phyloP scores from a whole-genome alignment of 192 early-diverging fungal genomes.

The Dissophora globulifera region DNA sequence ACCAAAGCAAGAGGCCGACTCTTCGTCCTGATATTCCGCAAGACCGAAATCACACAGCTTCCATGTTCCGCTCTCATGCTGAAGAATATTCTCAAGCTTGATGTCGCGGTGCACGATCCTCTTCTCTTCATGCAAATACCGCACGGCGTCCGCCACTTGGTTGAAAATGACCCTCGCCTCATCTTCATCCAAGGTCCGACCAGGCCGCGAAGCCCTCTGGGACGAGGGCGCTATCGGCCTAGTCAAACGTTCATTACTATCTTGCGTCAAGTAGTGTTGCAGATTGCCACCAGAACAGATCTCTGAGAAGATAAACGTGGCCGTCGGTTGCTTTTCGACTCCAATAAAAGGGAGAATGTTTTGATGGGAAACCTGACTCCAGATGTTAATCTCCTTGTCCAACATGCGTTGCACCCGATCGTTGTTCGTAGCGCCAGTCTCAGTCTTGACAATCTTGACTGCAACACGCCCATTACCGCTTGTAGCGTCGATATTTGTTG shows the following conservation, averaged over 20 bases:
- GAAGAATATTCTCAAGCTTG: slow-evolving; percentile 92
- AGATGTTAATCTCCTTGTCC: slow-evolving; percentile 76
- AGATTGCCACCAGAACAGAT: slow-evolving; percentile 71
- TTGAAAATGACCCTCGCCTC: slow-evolving; percentile 69
- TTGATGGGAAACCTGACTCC: slow-evolving; percentile 73
- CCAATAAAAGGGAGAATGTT: slow-evolving; percentile 73
- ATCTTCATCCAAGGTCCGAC: slow-evolving; percentile 59
- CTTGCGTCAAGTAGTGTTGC: slow-evolving; percentile 62
- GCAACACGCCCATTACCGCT: slow-evolving; percentile 53
- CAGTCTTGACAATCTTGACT: slow-evolving; percentile 76
- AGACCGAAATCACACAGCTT: slow-evolving; percentile 95
- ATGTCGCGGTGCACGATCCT: slow-evolving; percentile 88
- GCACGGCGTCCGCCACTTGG: slow-evolving; percentile 79
- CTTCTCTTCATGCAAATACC: slow-evolving; percentile 82
- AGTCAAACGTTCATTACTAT: slow-evolving; percentile 21
- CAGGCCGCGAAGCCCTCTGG: not conserved
- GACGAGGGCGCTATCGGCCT: not conserved
- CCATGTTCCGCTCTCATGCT: slow-evolving; percentile 67
- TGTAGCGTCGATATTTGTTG: slow-evolving; percentile 6
- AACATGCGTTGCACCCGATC: slow-evolving; percentile 60
- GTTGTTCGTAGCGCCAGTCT: slow-evolving; percentile 42
- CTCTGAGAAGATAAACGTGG: slow-evolving; percentile 80
- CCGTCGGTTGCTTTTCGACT: slow-evolving; percentile 73
- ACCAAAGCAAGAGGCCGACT: slow-evolving; percentile 51
- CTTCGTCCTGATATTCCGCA: slow-evolving; percentile 65